Percentiles rank a stretch among this genome's conserved stretches.
Evolutionary conservation across 768 basidiomycete genomes (phyloP).

Genomic region (Lentinus brumalis): DNA sequence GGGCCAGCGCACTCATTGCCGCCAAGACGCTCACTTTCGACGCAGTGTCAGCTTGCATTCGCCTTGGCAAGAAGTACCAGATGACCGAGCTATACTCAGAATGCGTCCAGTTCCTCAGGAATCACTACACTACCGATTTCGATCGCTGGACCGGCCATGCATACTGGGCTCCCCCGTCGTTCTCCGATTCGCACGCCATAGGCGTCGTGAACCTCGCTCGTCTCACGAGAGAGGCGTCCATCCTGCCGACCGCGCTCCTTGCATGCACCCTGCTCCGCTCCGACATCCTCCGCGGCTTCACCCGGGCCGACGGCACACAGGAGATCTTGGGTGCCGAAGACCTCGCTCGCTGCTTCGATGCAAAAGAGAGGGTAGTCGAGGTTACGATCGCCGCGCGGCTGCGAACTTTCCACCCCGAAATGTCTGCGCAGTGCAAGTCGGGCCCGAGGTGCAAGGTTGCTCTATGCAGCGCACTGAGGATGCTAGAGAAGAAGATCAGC

Average conservation of each 20-base stretch:
- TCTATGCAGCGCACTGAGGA: no score
- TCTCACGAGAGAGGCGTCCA: not conserved
- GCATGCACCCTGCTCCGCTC: constrained; percentile 5
- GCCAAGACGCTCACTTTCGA: not conserved
- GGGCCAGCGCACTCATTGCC: not conserved
- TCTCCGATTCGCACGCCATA: not conserved
- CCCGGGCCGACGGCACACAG: not conserved
- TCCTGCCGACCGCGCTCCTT: constrained; percentile 7
- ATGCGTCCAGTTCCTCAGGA: not conserved
- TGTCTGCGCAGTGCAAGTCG: no score
- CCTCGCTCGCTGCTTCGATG: not conserved
- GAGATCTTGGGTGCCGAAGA: constrained; percentile 7
- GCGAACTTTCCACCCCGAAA: no score
- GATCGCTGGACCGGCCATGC: no score
- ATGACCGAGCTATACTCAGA: not conserved
- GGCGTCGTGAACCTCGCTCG: constrained; percentile 15
- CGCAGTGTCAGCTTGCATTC: constrained; percentile 1
- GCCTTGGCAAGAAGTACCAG: constrained; percentile 7
- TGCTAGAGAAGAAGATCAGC: no score
- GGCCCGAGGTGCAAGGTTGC: no score
- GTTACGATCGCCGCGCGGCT: no score
- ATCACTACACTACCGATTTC: no score
- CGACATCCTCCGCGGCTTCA: constrained; percentile 2
- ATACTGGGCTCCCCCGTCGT: not conserved
- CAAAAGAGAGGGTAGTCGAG: not conserved